Base-by-base conservation (phyloP, 495 filamentous ascomycete species). In the Trichodelitschia bisporula region DNA sequence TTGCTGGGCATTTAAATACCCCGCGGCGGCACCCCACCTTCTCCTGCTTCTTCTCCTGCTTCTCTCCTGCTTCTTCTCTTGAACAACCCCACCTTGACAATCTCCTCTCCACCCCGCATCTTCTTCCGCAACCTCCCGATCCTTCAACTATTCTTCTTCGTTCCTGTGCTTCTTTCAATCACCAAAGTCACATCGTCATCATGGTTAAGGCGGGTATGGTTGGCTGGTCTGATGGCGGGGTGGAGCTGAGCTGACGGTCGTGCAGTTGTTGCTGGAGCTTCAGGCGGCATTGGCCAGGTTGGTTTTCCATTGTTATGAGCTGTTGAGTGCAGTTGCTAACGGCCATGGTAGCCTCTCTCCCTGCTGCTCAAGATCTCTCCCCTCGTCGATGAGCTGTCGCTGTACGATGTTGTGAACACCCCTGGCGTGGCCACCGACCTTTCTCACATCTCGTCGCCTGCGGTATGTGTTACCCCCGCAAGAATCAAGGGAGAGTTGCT, bases 321-420 rank as follows among this genome's bases (percentile, higher is more conserved):
- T 24, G 21, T 15, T 14, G 16, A 15, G 33, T 6, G 15, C 29
- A 39, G 34, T 48, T 52, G 39, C 62, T 39, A 36, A 39, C 18
- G 20, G n/a, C 32, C 23, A 25, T 6, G 10, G 35, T 44, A 97
- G 89, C 86, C 86, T 26, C 61, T 97, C 43, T 95, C 89, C 36
- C 82, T 97, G 40, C 69, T 97, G 43, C 57, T 92, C 41, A 97
- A 95, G 66, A 62, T 69, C 35, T 74, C 59, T 32, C 77, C 80
- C 20, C 66, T 84, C 38, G 56, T 95, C 39, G 69, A 83, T 44
- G 76, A 93, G 59, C 74, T 97, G 46, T 60, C 82, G 31, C 72
- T 97, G 39, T 97, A 92, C 64, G 86, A 95, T 84, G 80, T 95
- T 36, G 86, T 93, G 51, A 92, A 93, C 64, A 89, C 83, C 26